A percentile compares a stretch with the other conserved stretches of the same genome.
These are phyloP conservation scores for Zygosaccharomyces siamensis DNA, from an alignment of 805 yeast genomes.

Conservation along the genomic window DNA sequence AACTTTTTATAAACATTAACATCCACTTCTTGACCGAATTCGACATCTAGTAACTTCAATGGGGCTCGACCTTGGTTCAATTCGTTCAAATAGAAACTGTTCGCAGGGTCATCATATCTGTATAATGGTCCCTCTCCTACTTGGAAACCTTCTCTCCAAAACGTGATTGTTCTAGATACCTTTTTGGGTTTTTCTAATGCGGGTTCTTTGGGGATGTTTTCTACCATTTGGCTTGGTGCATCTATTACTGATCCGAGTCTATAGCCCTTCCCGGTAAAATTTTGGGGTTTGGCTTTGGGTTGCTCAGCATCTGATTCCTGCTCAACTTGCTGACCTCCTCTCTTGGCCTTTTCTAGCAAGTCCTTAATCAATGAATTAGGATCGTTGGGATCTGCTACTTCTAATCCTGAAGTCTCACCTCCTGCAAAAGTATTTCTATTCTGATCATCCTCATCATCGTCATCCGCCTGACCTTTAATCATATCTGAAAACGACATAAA, in stretches of 20 bases:
- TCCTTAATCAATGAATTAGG: slow-evolving; percentile 47
- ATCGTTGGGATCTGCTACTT: slow-evolving; percentile 66
- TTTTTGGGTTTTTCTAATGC: slow-evolving; percentile 37
- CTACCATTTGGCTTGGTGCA: slow-evolving; percentile 34
- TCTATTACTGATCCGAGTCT: slow-evolving; percentile 38
- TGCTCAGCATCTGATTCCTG: slow-evolving; percentile 25
- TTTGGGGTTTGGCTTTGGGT: slow-evolving; percentile 28
- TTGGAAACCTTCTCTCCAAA: slow-evolving; percentile 95
- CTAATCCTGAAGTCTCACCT: slow-evolving; percentile 70
- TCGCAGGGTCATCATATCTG: slow-evolving; percentile 90
- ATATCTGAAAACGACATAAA: slow-evolving; percentile 41
- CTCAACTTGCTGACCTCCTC: slow-evolving; percentile 48
- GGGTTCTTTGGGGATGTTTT: slow-evolving; percentile 33
- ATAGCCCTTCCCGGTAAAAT: slow-evolving; percentile 40
- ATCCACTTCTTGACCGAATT: slow-evolving; percentile 89
- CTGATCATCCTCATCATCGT: slow-evolving; percentile 48
- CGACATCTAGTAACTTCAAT: slow-evolving; percentile 69
- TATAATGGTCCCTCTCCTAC: slow-evolving; percentile 86
- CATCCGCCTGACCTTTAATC: slow-evolving; percentile 35
- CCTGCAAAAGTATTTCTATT: slow-evolving; percentile 60
- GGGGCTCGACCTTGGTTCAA: slow-evolving; percentile 92
- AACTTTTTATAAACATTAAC: slow-evolving; percentile 76
- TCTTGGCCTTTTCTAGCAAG: slow-evolving; percentile 62
- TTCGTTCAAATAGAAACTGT: slow-evolving; percentile 69
- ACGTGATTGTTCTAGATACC: slow-evolving; percentile 77